Evolutionary conservation across 2,329 filamentous ascomycete genomes (phyloP).

Genomic region (Sphaerulina populicola): DNA sequence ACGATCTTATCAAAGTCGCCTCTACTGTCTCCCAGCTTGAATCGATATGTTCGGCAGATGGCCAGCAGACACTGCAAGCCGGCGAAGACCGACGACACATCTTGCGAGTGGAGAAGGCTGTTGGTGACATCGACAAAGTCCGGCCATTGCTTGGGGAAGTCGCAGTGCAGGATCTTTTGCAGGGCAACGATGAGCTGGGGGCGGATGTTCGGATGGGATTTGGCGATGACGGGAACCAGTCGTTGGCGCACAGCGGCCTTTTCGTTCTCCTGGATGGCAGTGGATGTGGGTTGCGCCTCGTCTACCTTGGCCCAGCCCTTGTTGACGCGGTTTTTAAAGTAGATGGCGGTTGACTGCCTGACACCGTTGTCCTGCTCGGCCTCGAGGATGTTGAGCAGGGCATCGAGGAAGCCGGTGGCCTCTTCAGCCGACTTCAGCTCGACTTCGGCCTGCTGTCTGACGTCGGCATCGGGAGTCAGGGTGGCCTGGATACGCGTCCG

Average conservation of each 20-base stretch:
- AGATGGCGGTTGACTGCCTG: constrained; percentile 84
- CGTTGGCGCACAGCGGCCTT: constrained; percentile 80
- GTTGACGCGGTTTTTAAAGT: constrained; percentile 94
- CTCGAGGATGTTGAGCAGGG: constrained; percentile 82
- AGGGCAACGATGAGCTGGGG: constrained; percentile 89
- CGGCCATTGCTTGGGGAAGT: constrained; percentile 92
- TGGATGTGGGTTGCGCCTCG: constrained; percentile 48
- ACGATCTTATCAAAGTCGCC: constrained; percentile 92
- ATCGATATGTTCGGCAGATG: constrained; percentile 90
- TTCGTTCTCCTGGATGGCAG: constrained; percentile 77
- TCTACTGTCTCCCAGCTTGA: constrained; percentile 76
- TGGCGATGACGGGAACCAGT: constrained; percentile 78
- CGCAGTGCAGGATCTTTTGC: constrained; percentile 90
- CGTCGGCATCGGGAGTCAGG: constrained; percentile 64
- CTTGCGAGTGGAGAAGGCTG: constrained; percentile 77
- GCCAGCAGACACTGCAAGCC: constrained; percentile 89
- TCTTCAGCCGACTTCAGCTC: constrained; percentile 84
- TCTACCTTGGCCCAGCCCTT: constrained; percentile 79
- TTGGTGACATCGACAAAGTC: constrained; percentile 88
- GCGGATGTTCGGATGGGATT: constrained; percentile 64
- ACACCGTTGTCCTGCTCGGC: constrained; percentile 77
- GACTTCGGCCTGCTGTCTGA: constrained; percentile 66
- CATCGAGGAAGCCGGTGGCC: constrained; percentile 80
- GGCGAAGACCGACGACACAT: constrained; percentile 78
- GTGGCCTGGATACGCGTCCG: constrained; percentile 70